These are phyloP conservation scores for Stagonosporopsis chrysanthemi DNA, from an alignment of 2,329 filamentous ascomycete genomes.

Conservation along the genomic window DNA sequence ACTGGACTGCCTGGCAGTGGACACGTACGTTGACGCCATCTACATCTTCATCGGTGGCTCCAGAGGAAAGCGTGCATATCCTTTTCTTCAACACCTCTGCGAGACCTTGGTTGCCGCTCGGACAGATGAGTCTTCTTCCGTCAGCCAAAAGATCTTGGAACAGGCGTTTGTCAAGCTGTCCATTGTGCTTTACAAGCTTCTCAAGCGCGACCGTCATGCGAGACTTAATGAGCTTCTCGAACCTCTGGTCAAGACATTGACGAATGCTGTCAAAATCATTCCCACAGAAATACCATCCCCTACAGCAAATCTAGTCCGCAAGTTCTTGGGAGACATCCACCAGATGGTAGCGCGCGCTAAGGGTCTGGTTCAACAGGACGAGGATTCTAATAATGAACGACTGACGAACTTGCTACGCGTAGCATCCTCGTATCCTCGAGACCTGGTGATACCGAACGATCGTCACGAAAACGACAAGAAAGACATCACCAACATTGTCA, in stretches of 20 bases:
- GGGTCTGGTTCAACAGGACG: constrained; percentile 1
- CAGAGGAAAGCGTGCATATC: constrained; percentile 39
- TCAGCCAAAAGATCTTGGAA: neutral
- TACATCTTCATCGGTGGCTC: constrained; percentile 45
- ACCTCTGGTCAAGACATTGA: constrained; percentile 11
- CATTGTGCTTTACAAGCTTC: constrained; percentile 23
- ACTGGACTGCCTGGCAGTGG: constrained; percentile 46
- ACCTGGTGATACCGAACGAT: constrained; percentile 29
- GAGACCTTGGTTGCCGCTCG: constrained; percentile 16
- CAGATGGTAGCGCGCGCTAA: constrained; percentile 10
- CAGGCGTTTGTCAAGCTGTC: constrained; percentile 16
- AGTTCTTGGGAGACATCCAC: neutral
- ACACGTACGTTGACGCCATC: constrained; percentile 43
- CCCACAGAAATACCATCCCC: neutral
- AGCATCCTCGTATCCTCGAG: constrained; percentile 35
- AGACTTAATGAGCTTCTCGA: constrained; percentile 29
- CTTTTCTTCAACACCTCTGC: constrained; percentile 42
- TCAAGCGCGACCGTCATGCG: constrained; percentile 25
- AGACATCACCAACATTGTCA: constrained; percentile 40
- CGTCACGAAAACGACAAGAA: constrained; percentile 44
- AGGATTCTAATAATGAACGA: neutral
- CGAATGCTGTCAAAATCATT: constrained; percentile 13
- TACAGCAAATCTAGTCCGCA: constrained; percentile 8
- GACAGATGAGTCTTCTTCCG: neutral
- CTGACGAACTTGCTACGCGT: neutral